Evolutionary conservation across 768 basidiomycete species (phyloP), one percentile per base, ranked within the genome.

Genomic region (Suillus cothurnatus): DNA sequence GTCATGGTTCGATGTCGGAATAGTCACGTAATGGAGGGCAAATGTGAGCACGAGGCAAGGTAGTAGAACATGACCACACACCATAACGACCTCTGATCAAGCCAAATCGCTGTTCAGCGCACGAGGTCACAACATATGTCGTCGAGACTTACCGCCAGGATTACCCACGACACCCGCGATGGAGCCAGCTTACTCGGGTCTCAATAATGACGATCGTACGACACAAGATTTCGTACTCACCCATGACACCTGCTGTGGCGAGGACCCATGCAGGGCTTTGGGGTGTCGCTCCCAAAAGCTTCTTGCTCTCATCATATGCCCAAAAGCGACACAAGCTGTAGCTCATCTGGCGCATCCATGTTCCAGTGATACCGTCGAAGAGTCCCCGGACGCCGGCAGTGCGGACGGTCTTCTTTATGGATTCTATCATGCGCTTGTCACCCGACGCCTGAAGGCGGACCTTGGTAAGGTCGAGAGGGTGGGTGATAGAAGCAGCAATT

Each of bases 301-400:
- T 93, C 83, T 95, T 96, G 75, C 90, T 92, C 80, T 93, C 91
- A 67, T 95, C 94, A 75, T 95, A 94, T 19, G 92, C 93, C 87
- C 93, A 95, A 81, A 95, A 96, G n/a, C 94, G 84, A 75, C 92
- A 94, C 75, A 95, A 81, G 50, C 92, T 94, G 79, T 96, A 96
- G 39, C 89, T 92, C 93, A 95, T 94, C 78, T 97, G 94, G 34
- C 94, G 86, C 77, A 97, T 78, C 87, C 93, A 90, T 32, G 94
- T 97, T 36, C 94, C 94, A 3, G 89, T 81, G 65, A 95, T 93
- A 21, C 94, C 94, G 73, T 95, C 94, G 71, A 87, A 94, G 57
- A 95, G 81, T 3, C 94, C 94, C 69, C 70, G 67, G 69, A 71
- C 68, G 83, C 94, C 94, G 57, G 91, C 92, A 7, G 90, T 92